These are phyloP conservation scores for Phytomonas serpens DNA, from an alignment of 208 protist genomes.

Conservation along the genomic window DNA sequence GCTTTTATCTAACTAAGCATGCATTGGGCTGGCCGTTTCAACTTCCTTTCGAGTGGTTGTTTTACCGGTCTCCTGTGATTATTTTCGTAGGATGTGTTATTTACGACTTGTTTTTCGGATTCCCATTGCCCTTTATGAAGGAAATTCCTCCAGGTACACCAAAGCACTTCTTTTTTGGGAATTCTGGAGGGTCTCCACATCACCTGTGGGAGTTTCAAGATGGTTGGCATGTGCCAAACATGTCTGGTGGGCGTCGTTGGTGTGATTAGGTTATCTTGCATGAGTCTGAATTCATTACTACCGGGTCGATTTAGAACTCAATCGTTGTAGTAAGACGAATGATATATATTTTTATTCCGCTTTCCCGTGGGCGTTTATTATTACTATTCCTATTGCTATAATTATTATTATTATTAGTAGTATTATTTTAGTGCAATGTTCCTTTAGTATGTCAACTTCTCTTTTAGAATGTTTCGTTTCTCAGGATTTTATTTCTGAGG, in stretches of 20 bases:
- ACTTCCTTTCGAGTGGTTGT: conserved; percentile 87
- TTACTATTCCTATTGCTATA: not conserved
- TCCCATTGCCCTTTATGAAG: conserved; percentile 81
- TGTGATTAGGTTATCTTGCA: conserved; percentile 23
- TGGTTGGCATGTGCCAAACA: conserved; percentile 85
- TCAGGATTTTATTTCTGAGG: conserved; percentile 3
- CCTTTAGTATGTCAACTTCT: conserved; percentile 4
- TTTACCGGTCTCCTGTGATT: conserved; percentile 68
- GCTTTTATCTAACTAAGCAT: conserved; percentile 80
- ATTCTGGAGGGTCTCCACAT: conserved; percentile 69
- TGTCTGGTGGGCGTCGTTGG: conserved; percentile 77
- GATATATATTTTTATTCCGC: conserved; percentile 10
- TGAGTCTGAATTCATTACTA: not conserved
- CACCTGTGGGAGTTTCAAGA: conserved; percentile 87
- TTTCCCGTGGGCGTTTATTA: conserved; percentile 4
- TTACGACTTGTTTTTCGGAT: conserved; percentile 80
- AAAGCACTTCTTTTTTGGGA: conserved; percentile 84
- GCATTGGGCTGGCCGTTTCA: conserved; percentile 83
- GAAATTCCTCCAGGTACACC: conserved; percentile 65
- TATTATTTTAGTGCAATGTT: conserved; percentile 3
- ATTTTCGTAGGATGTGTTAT: conserved; percentile 55
- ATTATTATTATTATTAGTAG: not conserved
- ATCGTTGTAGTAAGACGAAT: not conserved
- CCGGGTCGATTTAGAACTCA: not conserved
- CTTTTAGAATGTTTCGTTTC: conserved; percentile 3